A percentile compares a stretch with the other conserved stretches of the same genome.
Evolutionary conservation across 2,329 filamentous ascomycete genomes (phyloP).

Genomic region (Falciphora oryzae): DNA sequence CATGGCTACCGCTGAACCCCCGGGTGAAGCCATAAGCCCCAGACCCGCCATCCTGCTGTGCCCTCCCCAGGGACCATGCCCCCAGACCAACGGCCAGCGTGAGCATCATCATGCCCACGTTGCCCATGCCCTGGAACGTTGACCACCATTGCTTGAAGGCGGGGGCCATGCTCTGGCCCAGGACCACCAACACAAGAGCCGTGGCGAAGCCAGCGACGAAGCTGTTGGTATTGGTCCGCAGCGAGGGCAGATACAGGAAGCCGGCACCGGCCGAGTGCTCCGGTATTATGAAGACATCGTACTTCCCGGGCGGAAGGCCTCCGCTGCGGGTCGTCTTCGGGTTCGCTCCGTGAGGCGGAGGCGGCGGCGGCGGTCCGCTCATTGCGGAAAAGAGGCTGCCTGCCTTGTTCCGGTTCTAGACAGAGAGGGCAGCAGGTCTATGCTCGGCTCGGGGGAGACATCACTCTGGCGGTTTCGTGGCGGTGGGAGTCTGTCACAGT

Average conservation of each 20-base stretch:
- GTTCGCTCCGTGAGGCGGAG: conserved; percentile 77
- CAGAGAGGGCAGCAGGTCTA: too few species aligned
- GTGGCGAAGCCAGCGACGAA: conserved; percentile 82
- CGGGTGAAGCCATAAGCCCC: conserved; percentile 19
- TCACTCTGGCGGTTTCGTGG: conserved; percentile 9
- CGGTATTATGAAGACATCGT: conserved; percentile 96
- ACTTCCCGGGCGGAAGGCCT: conserved; percentile 77
- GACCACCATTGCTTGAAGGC: conserved; percentile 68
- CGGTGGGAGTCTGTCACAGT: not conserved
- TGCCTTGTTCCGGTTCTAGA: too few species aligned
- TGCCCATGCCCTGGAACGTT: conserved; percentile 64
- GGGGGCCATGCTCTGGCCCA: conserved; percentile 71
- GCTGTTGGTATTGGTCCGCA: conserved; percentile 81
- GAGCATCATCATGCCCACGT: conserved; percentile 66
- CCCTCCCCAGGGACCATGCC: conserved; percentile 71
- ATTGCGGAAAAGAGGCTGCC: conserved; percentile 22
- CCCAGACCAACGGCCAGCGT: conserved; percentile 67
- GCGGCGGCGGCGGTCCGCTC: conserved; percentile 68
- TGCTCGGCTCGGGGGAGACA: conserved; percentile 16
- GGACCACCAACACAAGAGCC: conserved; percentile 63
- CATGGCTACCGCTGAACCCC: too few species aligned
- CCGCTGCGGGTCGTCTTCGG: conserved; percentile 58
- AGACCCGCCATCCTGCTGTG: conserved; percentile 40
- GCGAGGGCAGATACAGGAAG: conserved; percentile 89
- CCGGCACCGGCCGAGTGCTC: conserved; percentile 84